Evolutionary conservation across 108 stramenopile genomes (phyloP), one percentile per base, ranked within the genome.

Genomic region (Aureococcus anophagefferens): DNA sequence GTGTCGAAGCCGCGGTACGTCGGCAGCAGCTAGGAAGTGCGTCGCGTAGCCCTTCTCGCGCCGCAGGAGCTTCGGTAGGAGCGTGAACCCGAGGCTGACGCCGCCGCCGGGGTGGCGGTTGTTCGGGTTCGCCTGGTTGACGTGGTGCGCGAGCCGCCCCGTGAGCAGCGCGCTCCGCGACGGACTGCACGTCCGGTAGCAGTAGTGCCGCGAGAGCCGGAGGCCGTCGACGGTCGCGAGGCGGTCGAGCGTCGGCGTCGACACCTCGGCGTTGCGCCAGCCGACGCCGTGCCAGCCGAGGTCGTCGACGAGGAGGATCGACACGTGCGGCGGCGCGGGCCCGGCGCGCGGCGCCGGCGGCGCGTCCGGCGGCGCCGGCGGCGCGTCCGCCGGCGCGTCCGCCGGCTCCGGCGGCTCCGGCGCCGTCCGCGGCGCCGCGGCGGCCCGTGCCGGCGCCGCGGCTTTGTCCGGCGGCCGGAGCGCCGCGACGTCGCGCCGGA

Each of bases 101-200:
- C 69, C 74, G 15, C 69, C 59, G 11, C 64, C 63, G 13, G 64
- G 25, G 30, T 63, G 71, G 63, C 62, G 32, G 31, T 64, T 30
- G 64, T 72, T 72, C 30, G 62, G 62, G 34, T 71, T 62, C 28
- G 70, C 62, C 25, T 72, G 71, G 16, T 83, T 80, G 7, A 63
- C 71, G 33, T 37, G 71, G 25, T 33, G 29, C 30, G 71, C 30
- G 64, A 65, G 64, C 29, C 33, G 36, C 30, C 71, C 71, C 0
- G 63, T 65, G 31, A 72, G 32, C 34, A 72, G 4, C 33, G 33
- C 62, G 16, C 63, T 35, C n/a, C 71, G 62, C 25, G 63, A 65
- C 30, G 71, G 71, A 5, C 63, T 64, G 64, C 86, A 87, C 35
- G 70, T 80, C 0, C 83, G 74, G 28, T 79, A 72, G 18, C 15